Evolutionary conservation across 208 protist genomes (phyloP).

Genomic region (Crithidia brevicula): DNA sequence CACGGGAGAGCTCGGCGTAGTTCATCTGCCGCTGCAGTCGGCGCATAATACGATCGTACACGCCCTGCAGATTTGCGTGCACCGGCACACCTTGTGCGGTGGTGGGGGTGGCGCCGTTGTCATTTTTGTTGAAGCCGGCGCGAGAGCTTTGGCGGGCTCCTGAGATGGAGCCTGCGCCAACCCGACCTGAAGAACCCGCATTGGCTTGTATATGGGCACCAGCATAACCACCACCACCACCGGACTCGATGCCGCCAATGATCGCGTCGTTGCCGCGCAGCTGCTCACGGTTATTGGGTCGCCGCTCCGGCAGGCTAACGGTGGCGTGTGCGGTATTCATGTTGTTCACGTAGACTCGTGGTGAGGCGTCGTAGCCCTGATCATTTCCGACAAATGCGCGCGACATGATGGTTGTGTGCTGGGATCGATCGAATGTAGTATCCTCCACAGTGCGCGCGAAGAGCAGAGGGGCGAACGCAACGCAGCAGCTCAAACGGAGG

Average conservation of each 20-base stretch:
- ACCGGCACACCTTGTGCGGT: slow-evolving; percentile 32
- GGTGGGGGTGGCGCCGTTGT: neutral
- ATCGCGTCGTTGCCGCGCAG: neutral
- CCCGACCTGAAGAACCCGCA: too few species aligned
- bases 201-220: neutral
- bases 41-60: slow-evolving; percentile 88
- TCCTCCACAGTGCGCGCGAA: neutral
- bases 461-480: too few species aligned
- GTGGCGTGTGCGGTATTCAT: slow-evolving; percentile 76
- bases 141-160: too few species aligned
- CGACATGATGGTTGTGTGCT: slow-evolving; percentile 15
- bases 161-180: too few species aligned
- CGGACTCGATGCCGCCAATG: neutral
- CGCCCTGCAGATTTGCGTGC: slow-evolving; percentile 69
- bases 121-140: neutral
- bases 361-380: slow-evolving; percentile 10
- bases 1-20: slow-evolving; percentile 67
- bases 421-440: neutral
- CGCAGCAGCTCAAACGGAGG: too few species aligned
- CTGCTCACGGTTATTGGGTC: slow-evolving; percentile 6
- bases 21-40: slow-evolving; percentile 80
- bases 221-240: neutral
- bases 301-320: slow-evolving; percentile 51
- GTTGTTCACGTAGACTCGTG: slow-evolving; percentile 84
- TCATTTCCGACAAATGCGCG: slow-evolving; percentile 19